Base-by-base conservation (phyloP, 139 green algal species). In the Nannochloris sp. region DNA sequence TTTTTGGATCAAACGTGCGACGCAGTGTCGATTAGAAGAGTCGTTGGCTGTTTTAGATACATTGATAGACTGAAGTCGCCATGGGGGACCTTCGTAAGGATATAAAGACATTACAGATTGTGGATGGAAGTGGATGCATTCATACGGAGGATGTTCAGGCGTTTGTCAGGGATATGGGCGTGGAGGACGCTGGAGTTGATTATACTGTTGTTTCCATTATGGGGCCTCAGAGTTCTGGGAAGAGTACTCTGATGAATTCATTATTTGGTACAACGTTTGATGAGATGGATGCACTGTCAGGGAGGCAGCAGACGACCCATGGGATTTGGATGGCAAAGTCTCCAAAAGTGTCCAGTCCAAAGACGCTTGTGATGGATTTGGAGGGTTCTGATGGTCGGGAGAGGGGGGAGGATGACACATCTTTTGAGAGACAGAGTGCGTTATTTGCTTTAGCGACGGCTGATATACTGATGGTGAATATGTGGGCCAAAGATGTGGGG, bases 401-500 rank as follows among this genome's bases (percentile, higher is more conserved):
- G 45, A 71, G 93, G 3, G 93, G 93, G 29, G 93, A 99, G 70
- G 93, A 99, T 63, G 93, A 98, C 74, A 97, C 91, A 17, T 89
- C 87, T 33, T 99, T 98, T 76, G 93, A 99, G 74, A 87, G 92
- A 43, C 92, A 98, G 75, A 88, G 62, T 49, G 86, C 93, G 1
- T 81, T 99, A 17, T 97, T 99, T 75, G 93, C 93, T 4, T 73
- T 99, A 50, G 85, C 93, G 3, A 78, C 88, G 17, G 83, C 93
- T 4, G 93, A 99, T 68, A 76, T 97, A 1, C 71, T 99, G 56
- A 68, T 99, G 49, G 82, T 99, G 53, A 99, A 99, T 79, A 90
- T 99, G 62, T 98, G 89, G 86, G 93, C 87, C 67, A 90, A 97
- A 72, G 94, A 99, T 74, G 88, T 99, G 60, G 93, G 93, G 2